phyloP scores from a whole-genome alignment of 2,329 filamentous ascomycete genomes.

The Ophiosphaerella korrae region DNA sequence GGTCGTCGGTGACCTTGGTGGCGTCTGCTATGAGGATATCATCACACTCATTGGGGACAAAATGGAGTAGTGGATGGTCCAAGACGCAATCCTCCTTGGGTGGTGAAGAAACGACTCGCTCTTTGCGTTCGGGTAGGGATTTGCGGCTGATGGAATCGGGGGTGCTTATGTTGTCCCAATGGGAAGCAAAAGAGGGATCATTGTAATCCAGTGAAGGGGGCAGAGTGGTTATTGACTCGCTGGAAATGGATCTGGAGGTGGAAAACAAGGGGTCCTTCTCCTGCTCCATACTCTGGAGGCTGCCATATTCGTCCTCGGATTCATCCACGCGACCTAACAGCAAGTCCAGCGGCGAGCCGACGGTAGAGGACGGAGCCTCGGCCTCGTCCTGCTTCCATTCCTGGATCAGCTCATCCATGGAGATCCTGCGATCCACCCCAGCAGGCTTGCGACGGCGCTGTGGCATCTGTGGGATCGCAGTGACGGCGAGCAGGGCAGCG shows the following conservation, averaged over 20 bases:
- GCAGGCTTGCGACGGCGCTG: constrained; percentile 49
- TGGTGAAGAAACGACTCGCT: constrained; percentile 54
- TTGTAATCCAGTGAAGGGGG: constrained; percentile 52
- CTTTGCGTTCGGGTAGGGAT: constrained; percentile 47
- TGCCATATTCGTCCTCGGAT: constrained; percentile 45
- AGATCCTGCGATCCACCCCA: constrained; percentile 51
- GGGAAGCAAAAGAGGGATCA: constrained; percentile 54
- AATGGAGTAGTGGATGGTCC: constrained; percentile 62
- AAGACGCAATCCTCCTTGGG: constrained; percentile 58
- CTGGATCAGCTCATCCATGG: constrained; percentile 63
- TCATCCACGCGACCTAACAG: constrained; percentile 62
- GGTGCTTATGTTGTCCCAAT: constrained; percentile 44
- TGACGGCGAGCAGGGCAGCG: constrained; percentile 63
- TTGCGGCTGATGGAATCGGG: constrained; percentile 38
- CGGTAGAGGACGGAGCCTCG: constrained; percentile 44
- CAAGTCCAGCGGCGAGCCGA: constrained; percentile 58
- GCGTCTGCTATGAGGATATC: constrained; percentile 38
- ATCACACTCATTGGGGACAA: constrained; percentile 40
- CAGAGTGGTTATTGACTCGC: constrained; percentile 61
- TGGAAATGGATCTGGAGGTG: constrained; percentile 58
- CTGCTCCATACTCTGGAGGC: constrained; percentile 52
- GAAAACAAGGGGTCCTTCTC: constrained; percentile 41
- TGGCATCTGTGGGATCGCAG: constrained; percentile 61
- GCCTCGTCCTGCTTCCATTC: constrained; percentile 58
- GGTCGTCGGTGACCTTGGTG: constrained; percentile 25